Evolutionary conservation across 192 early-diverging fungal genomes (phyloP).

Genomic region (Coemansia sp.): DNA sequence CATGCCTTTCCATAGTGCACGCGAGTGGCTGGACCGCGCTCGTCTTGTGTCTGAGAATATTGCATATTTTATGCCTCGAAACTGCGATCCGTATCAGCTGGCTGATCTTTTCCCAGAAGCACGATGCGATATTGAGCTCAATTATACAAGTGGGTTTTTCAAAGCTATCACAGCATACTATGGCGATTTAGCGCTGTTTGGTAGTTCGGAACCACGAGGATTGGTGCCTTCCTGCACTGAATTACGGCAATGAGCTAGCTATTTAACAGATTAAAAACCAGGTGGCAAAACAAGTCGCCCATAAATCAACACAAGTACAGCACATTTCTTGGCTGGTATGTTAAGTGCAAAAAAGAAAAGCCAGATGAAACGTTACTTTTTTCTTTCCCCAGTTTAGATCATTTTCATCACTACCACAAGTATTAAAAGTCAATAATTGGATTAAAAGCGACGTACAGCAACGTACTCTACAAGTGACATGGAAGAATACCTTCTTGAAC

Average conservation of each 20-base stretch:
- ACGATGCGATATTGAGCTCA: conserved; percentile 80
- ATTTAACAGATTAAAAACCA: conserved; percentile 2
- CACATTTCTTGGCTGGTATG: background rate
- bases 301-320: conserved; percentile 1
- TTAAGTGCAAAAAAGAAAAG: background rate
- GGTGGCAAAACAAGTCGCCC: background rate
- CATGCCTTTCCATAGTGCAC: conserved; percentile 53
- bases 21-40: conserved; percentile 64
- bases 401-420: background rate
- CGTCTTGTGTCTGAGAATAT: conserved; percentile 71
- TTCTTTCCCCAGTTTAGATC: background rate
- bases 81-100: conserved; percentile 70
- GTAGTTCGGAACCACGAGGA: conserved; percentile 18
- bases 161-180: conserved; percentile 79
- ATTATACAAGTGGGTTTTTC: conserved; percentile 62
- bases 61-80: conserved; percentile 83
- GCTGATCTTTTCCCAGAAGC: conserved; percentile 55
- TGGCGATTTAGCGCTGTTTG: conserved; percentile 60
- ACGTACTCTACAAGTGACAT: too few species aligned
- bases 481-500: too few species aligned
- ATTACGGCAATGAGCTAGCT: background rate
- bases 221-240: background rate
- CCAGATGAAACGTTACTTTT: background rate
- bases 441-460: too few species aligned
- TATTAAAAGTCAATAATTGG: background rate